Base-by-base conservation (phyloP, 768 basidiomycete genomes). In the Termitomyces heimii region DNA sequence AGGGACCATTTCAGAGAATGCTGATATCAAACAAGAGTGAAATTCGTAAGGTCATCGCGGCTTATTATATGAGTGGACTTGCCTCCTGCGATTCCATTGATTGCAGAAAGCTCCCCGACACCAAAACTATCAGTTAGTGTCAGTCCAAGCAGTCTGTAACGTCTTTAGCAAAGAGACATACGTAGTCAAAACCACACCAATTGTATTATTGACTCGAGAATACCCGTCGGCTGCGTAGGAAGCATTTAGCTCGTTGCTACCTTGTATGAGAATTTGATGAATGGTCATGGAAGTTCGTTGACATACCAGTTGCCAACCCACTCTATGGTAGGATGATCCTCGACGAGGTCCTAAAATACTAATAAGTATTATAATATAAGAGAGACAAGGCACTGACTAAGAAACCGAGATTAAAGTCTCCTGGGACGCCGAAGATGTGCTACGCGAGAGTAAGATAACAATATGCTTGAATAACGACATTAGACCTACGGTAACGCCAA, bases 151-250 rank as follows among this genome's bases (percentile, higher is more conserved):
- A 3, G 12, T 4, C 22, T 32, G 39, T 37, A 8, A 55, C 28
- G 2, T 29, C 8, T 42, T 16, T 20, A 59, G 7, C 8, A 29
- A 28, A 28, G 34, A 13, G 0, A 65, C 75, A n/a, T 63, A 88
- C 86, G 88, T 96, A 9, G 94, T 96, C 29, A 81, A 71, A 7
- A 94, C 70, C 6, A 84, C 90, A 50, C 89, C 90, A 50, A 92
- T 72, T 62, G 82, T 73, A 48, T 86, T 82, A 62, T 93, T 94
- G 49, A 94, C 85, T 56, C 95, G 82, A 22, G 94, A 91, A 70
- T 96, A 96, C 8, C 94, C 94, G 65, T 95, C 94, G 0, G 92
- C 92, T n/a, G 94, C 94, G 70, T 97, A 97, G 0, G 91, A 79
- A 0, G 91, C 89, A 62, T 94, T 92, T 50, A 94, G 77, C 67